Conservation (phyloP, 192 early-diverging fungal species). For the Coemansia sp. region DNA sequence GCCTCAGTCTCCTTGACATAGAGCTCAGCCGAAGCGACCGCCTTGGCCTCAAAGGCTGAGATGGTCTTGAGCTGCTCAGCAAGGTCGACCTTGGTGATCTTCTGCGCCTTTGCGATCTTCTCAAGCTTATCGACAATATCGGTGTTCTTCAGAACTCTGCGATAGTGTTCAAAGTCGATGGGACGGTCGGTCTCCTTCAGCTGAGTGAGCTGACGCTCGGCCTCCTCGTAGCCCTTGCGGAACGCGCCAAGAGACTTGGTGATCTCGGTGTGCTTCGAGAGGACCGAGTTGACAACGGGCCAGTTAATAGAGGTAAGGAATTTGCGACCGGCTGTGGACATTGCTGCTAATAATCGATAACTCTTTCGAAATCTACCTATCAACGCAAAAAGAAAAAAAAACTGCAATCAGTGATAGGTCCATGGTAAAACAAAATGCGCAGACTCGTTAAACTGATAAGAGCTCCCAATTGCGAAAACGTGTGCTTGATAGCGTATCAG, state of each 20-base stretch:
- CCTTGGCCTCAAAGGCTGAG: constrained; percentile 75
- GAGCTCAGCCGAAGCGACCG: constrained; percentile 71
- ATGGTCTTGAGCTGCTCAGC: constrained; percentile 82
- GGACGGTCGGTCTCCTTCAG: constrained; percentile 79
- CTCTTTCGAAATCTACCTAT: constrained; percentile 10
- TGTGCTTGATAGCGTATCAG: too few relatives aligned
- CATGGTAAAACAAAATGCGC: too few relatives aligned
- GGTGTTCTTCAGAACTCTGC: constrained; percentile 86
- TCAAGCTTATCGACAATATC: constrained; percentile 88
- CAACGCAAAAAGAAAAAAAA: neutral
- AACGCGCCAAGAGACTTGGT: constrained; percentile 81
- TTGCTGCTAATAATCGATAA: constrained; percentile 13
- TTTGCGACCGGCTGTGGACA: constrained; percentile 58
- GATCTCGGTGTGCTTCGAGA: constrained; percentile 85
- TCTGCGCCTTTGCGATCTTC: constrained; percentile 79
- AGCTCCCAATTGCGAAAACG: too few relatives aligned
- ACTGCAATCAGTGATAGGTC: neutral
- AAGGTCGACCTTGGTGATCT: constrained; percentile 81
- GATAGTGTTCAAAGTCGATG: constrained; percentile 90
- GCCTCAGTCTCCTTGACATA: constrained; percentile 83
- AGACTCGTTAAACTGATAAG: too few relatives aligned
- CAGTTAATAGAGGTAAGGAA: constrained; percentile 85
- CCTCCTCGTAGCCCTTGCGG: constrained; percentile 94
- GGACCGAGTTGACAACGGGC: constrained; percentile 78
- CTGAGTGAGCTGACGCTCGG: constrained; percentile 77